phyloP scores from a whole-genome alignment of 495 filamentous ascomycete genomes.

The Aspergillus coremiiformis region DNA sequence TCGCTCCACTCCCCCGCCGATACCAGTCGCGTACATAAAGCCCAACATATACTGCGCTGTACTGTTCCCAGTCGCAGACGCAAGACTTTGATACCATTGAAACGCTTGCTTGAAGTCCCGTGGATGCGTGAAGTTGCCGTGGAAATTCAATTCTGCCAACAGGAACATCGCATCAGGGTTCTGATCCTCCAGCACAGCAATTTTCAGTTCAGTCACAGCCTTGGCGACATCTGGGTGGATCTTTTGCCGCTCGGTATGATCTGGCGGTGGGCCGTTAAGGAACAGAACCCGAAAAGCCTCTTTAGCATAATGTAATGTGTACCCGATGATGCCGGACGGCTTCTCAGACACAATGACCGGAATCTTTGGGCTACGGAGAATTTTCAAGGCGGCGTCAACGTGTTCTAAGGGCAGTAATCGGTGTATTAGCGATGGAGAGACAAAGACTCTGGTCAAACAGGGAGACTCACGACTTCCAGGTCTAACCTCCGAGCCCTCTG shows the following conservation, averaged over 20 bases:
- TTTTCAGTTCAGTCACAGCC: slow-evolving; percentile 67
- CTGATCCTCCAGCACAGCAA: slow-evolving; percentile 59
- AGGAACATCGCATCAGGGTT: slow-evolving; percentile 86
- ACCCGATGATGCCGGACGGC: slow-evolving; percentile 38
- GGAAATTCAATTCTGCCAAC: slow-evolving; percentile 92
- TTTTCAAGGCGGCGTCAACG: slow-evolving; percentile 30
- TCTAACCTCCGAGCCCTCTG: slow-evolving; percentile 13
- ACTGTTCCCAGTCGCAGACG: slow-evolving; percentile 71
- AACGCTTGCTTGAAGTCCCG: slow-evolving; percentile 78
- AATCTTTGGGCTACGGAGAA: slow-evolving; percentile 28
- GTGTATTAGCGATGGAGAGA: neutral
- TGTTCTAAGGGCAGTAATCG: slow-evolving; percentile 19
- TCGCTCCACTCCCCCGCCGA: slow-evolving; percentile 71
- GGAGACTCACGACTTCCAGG: slow-evolving; percentile 30
- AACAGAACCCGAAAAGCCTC: slow-evolving; percentile 43
- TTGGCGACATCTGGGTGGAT: slow-evolving; percentile 25
- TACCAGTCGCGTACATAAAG: slow-evolving; percentile 91
- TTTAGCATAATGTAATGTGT: slow-evolving; percentile 42
- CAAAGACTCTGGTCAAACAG: neutral
- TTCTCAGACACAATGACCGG: slow-evolving; percentile 25
- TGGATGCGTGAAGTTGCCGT: slow-evolving; percentile 88
- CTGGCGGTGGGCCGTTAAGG: slow-evolving; percentile 38
- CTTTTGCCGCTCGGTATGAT: slow-evolving; percentile 19
- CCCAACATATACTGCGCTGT: slow-evolving; percentile 94
- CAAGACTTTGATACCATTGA: slow-evolving; percentile 69